A percentile compares a stretch with the other conserved stretches of the same genome.
Conservation (phyloP, 768 basidiomycete species). For the Suillus ampliporus region DNA sequence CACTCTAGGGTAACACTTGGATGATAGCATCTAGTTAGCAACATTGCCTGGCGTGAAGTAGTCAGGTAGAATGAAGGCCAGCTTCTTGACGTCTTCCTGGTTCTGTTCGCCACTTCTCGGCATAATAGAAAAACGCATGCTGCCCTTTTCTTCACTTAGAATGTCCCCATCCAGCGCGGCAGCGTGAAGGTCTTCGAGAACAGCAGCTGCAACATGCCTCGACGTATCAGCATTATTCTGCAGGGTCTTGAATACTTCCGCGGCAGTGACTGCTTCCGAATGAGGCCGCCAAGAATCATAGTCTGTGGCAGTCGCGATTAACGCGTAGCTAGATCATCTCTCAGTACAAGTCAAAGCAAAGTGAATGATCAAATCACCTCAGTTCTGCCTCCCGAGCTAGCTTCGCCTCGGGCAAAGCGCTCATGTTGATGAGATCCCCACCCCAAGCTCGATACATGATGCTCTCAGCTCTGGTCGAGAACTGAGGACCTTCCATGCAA, state of each 20-base stretch:
- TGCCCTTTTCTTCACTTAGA: conserved; percentile 72
- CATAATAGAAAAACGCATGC: conserved; percentile 90
- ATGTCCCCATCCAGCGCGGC: conserved; percentile 58
- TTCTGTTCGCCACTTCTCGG: conserved; percentile 61
- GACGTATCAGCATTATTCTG: conserved; percentile 87
- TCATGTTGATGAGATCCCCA: conserved; percentile 96
- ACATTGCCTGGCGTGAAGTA: conserved; percentile 54
- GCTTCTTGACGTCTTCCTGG: conserved; percentile 66
- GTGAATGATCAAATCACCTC: conserved; percentile 51
- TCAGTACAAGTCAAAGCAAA: background rate
- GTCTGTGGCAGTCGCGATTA: conserved; percentile 91
- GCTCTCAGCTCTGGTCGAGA: conserved; percentile 98
- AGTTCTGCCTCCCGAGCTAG: conserved; percentile 94
- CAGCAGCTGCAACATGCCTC: conserved; percentile 70
- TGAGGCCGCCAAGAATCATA: conserved; percentile 94
- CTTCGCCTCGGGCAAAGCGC: conserved; percentile 95
- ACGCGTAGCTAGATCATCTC: conserved; percentile 69
- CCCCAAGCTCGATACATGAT: conserved; percentile 94
- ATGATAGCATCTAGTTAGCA: conserved; percentile 12
- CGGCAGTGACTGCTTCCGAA: conserved; percentile 83
- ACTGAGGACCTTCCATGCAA: conserved; percentile 97
- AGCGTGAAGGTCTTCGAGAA: conserved; percentile 73
- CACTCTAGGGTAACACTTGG: background rate
- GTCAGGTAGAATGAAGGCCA: conserved; percentile 77
- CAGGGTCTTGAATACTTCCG: conserved; percentile 90